Percentiles rank a stretch among this genome's conserved stretches.
These are phyloP conservation scores for Pseudocercospora crystallina DNA, from an alignment of 2,329 filamentous ascomycete species.

Conservation along the genomic window DNA sequence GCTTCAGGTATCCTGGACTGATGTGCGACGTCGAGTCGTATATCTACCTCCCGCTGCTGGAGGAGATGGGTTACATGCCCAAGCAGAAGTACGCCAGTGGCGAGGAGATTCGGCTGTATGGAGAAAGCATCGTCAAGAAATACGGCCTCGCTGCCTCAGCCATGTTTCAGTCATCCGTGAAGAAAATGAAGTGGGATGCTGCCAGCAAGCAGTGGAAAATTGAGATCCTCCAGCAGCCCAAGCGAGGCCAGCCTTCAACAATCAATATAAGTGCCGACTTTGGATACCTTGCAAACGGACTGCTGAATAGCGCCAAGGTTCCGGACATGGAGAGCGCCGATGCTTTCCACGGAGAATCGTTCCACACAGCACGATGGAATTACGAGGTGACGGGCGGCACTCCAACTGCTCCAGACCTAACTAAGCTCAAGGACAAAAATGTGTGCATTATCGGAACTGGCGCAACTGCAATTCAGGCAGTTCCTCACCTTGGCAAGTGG, in stretches of 20 bases:
- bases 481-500: slow-evolving; percentile 42
- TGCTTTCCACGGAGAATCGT: slow-evolving; percentile 42
- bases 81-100: slow-evolving; percentile 50
- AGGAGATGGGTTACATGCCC: slow-evolving; percentile 61
- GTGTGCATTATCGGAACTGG: slow-evolving; percentile 49
- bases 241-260: slow-evolving; percentile 23
- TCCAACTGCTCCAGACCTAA: slow-evolving; percentile 31
- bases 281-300: slow-evolving; percentile 43
- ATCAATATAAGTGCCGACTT: slow-evolving; percentile 39
- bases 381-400: slow-evolving; percentile 44
- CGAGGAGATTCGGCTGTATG: slow-evolving; percentile 49
- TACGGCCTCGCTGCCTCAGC: slow-evolving; percentile 45
- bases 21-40: slow-evolving; percentile 61
- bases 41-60: slow-evolving; percentile 58
- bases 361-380: slow-evolving; percentile 49
- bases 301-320: slow-evolving; percentile 47
- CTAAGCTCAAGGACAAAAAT: slow-evolving; percentile 40
- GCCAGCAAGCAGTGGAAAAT: slow-evolving; percentile 36
- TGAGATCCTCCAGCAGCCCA: slow-evolving; percentile 32
- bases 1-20: slow-evolving; percentile 43
- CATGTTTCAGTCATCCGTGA: slow-evolving; percentile 50
- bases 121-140: slow-evolving; percentile 45
- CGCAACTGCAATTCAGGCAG: slow-evolving; percentile 43
- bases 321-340: slow-evolving; percentile 43
- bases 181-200: slow-evolving; percentile 51